phyloP scores from a whole-genome alignment of 2,329 filamentous ascomycete genomes.

The Endocalyx cinctus region DNA sequence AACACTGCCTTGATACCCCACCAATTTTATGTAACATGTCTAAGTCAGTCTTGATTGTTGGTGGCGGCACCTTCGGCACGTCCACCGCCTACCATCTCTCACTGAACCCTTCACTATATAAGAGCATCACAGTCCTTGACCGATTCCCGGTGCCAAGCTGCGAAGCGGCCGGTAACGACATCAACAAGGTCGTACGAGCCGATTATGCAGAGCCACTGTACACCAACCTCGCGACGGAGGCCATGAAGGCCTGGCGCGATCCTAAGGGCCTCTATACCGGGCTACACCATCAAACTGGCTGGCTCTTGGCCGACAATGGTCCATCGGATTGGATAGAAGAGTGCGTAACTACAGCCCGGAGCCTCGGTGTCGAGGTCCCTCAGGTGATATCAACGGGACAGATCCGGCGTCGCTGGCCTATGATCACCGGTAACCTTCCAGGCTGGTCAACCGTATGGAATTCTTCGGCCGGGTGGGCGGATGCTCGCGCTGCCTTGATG shows the following conservation, averaged over 20 bases:
- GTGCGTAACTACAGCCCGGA: constrained; percentile 34
- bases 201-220: neutral
- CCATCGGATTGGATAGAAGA: constrained; percentile 22
- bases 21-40: neutral
- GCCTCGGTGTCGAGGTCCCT: constrained; percentile 37
- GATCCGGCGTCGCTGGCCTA: constrained; percentile 25
- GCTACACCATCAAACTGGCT: constrained; percentile 1
- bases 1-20: too few relatives aligned
- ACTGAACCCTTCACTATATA: neutral
- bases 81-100: neutral
- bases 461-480: constrained; percentile 51
- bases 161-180: constrained; percentile 1
- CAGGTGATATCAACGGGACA: constrained; percentile 28
- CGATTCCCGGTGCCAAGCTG: neutral
- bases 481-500: constrained; percentile 43
- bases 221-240: neutral
- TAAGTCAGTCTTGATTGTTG: neutral
- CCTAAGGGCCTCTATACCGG: neutral
- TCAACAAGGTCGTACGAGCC: constrained; percentile 1
- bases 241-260: neutral
- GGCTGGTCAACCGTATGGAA: constrained; percentile 45
- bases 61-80: neutral
- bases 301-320: neutral
- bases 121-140: neutral
- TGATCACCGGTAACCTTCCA: constrained; percentile 47